phyloP scores from a whole-genome alignment of 2,329 filamentous ascomycete genomes.

The Sporothrix humicola region DNA sequence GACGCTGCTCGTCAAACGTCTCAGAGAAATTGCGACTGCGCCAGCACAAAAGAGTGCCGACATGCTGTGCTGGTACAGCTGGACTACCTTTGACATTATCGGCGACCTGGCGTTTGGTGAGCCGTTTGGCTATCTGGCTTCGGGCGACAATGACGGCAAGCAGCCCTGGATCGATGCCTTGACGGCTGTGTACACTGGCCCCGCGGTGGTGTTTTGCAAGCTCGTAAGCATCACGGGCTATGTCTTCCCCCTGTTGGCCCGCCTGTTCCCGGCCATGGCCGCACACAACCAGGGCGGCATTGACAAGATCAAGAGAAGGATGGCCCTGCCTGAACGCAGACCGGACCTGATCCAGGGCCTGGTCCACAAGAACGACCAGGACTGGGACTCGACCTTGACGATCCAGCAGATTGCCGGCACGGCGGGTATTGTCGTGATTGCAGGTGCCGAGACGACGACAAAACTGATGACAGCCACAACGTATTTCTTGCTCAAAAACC shows the following conservation, averaged over 20 bases:
- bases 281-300: slow-evolving; percentile 24
- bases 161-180: slow-evolving; percentile 17
- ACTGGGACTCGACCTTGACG: slow-evolving; percentile 1
- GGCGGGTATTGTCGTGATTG: background rate
- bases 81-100: slow-evolving; percentile 25
- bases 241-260: background rate
- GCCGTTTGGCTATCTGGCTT: background rate
- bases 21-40: background rate
- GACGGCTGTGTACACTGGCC: slow-evolving; percentile 5
- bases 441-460: background rate
- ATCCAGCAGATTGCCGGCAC: slow-evolving; percentile 9
- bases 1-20: background rate
- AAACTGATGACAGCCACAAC: slow-evolving; percentile 14
- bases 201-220: slow-evolving; percentile 3
- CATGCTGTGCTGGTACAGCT: slow-evolving; percentile 24
- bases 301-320: slow-evolving; percentile 17
- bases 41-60: background rate
- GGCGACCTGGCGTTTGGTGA: slow-evolving; percentile 16
- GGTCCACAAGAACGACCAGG: slow-evolving; percentile 4
- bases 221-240: slow-evolving; percentile 13
- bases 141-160: slow-evolving; percentile 6
- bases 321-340: slow-evolving; percentile 8
- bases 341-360: slow-evolving; percentile 4
- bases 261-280: background rate
- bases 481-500: slow-evolving; percentile 6